These are phyloP conservation scores for Seiridium cupressi DNA, from an alignment of 2,329 filamentous ascomycete species.

Conservation along the genomic window DNA sequence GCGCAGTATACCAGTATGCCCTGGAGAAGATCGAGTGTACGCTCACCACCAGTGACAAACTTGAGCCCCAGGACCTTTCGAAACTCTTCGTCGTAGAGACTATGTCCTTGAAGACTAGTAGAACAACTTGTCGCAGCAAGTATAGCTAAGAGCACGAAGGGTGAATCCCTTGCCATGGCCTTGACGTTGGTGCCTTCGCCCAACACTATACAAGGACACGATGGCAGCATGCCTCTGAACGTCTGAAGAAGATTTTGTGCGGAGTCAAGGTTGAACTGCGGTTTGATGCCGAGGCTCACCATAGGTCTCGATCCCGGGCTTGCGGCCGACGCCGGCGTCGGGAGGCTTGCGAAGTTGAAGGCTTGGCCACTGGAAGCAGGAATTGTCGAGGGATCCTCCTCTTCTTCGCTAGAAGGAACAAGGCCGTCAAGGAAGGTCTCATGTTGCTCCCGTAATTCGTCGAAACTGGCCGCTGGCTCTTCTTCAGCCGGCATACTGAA, in stretches of 20 bases:
- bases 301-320: conserved; percentile 28
- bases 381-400: conserved; percentile 17
- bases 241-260: conserved; percentile 42
- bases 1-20: conserved; percentile 56
- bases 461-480: conserved; percentile 37
- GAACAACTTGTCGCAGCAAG: conserved; percentile 49
- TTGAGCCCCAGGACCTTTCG: conserved; percentile 55
- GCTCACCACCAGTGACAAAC: conserved; percentile 55
- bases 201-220: conserved; percentile 42
- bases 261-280: conserved; percentile 55
- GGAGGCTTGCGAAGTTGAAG: conserved; percentile 26
- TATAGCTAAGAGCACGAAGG: conserved; percentile 54
- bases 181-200: conserved; percentile 39
- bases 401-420: conserved; percentile 26
- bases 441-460: conserved; percentile 42
- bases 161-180: conserved; percentile 41
- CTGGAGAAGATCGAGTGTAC: conserved; percentile 54
- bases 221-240: conserved; percentile 41
- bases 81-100: conserved; percentile 56
- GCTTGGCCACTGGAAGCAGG: conserved; percentile 7
- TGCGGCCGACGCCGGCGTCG: conserved; percentile 21
- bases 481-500: conserved; percentile 42
- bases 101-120: conserved; percentile 48
- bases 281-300: conserved; percentile 42
- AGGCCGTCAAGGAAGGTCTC: conserved; percentile 39